Percentiles rank a stretch among this genome's conserved stretches.
phyloP scores from a whole-genome alignment of 495 filamentous ascomycete genomes.

The Aspergillus nidulans region DNA sequence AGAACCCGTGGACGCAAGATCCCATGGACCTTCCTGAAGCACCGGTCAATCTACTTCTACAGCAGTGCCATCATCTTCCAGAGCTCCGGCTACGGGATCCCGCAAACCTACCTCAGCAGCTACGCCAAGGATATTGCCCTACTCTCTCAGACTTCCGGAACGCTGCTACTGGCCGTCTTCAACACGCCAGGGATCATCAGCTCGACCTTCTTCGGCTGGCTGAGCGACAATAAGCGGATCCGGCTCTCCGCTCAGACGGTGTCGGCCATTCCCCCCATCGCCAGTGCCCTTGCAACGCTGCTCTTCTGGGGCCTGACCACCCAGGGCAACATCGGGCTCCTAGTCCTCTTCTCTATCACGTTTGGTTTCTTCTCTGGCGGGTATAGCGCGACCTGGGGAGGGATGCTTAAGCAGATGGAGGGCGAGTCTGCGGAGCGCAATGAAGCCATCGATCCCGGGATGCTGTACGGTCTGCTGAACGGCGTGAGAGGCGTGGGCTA shows the following conservation, averaged over 20 bases:
- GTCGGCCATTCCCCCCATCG: constrained; percentile 55
- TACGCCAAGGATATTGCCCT: constrained; percentile 49
- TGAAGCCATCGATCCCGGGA: constrained; percentile 46
- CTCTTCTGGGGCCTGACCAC: constrained; percentile 61
- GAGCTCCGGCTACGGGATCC: constrained; percentile 64
- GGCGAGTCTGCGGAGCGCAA: constrained; percentile 26
- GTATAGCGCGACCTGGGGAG: constrained; percentile 58
- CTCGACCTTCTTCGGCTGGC: constrained; percentile 52
- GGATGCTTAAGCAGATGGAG: constrained; percentile 55
- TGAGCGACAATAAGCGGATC: constrained; percentile 51
- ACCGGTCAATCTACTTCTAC: constrained; percentile 39
- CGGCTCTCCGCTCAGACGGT: constrained; percentile 34
- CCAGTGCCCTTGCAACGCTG: constrained; percentile 55
- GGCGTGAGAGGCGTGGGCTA: constrained; percentile 64
- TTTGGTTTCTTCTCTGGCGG: constrained; percentile 70
- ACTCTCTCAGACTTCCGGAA: constrained; percentile 40
- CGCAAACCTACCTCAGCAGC: constrained; percentile 59
- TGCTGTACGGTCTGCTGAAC: constrained; percentile 60
- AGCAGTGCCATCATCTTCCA: constrained; percentile 52
- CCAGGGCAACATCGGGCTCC: constrained; percentile 43
- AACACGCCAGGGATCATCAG: constrained; percentile 56
- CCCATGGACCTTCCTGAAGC: constrained; percentile 37
- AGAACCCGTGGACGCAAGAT: constrained; percentile 19
- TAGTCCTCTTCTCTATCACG: constrained; percentile 61
- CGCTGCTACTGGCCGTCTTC: constrained; percentile 51